Conservation (phyloP, 2,329 filamentous ascomycete species). For the Zasmidium angulare region DNA sequence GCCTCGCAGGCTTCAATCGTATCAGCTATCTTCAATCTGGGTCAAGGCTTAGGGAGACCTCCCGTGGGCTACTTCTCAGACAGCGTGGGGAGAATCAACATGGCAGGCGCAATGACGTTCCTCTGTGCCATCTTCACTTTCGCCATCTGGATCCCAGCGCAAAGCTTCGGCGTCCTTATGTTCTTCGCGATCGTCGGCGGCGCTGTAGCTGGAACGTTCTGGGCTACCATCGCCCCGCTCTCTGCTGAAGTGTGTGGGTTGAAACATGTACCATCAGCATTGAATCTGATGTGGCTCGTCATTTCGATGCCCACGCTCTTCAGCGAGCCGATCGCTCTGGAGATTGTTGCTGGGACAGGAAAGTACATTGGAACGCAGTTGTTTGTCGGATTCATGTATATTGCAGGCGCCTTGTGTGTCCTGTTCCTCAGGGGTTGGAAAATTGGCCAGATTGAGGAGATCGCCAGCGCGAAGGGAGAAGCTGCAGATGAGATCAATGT, state of each 20-base stretch:
- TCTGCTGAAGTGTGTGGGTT: constrained; percentile 73
- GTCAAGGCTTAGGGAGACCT: constrained; percentile 67
- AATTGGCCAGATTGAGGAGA: constrained; percentile 53
- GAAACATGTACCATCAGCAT: constrained; percentile 63
- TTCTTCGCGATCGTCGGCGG: constrained; percentile 69
- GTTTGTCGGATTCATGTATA: constrained; percentile 62
- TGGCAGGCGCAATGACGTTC: constrained; percentile 62
- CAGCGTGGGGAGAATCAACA: constrained; percentile 68
- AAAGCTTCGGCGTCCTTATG: constrained; percentile 65
- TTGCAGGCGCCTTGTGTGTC: constrained; percentile 55
- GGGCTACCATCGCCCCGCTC: constrained; percentile 64
- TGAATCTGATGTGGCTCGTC: constrained; percentile 71
- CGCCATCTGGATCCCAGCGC: constrained; percentile 71
- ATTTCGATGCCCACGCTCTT: constrained; percentile 70
- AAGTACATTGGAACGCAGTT: constrained; percentile 60
- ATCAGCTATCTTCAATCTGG: constrained; percentile 70
- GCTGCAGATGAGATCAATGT: constrained; percentile 27
- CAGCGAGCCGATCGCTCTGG: constrained; percentile 56
- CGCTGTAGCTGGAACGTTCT: constrained; percentile 68
- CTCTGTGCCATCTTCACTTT: constrained; percentile 64
- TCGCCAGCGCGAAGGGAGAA: constrained; percentile 35
- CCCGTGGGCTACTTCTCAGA: constrained; percentile 73
- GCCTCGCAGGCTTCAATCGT: constrained; percentile 68
- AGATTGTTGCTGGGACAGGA: constrained; percentile 51
- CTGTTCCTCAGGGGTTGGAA: constrained; percentile 62